Evolutionary conservation across 495 filamentous ascomycete species (phyloP), one percentile per base, ranked within the genome.

Genomic region (Penicillium cinerascens): DNA sequence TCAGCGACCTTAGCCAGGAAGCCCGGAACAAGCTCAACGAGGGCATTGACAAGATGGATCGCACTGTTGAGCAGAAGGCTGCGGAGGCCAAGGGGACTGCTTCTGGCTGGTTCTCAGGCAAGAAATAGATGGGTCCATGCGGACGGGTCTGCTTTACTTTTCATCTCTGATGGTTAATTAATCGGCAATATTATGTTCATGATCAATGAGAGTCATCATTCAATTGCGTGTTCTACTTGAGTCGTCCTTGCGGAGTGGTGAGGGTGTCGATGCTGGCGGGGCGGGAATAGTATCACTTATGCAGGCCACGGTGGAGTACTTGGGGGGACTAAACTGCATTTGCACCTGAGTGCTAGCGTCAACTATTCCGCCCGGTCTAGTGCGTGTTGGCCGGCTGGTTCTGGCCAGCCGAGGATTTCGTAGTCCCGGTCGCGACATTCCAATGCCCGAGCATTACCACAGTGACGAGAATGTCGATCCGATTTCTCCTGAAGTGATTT

Each of bases 51-150:
- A 70, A 73, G 44, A 62, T 79, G 23, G 90, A 93, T 66, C 80
- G 81, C 52, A 89, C 84, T 60, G 80, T 95, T 21, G 88, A 91
- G 74, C 75, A 85, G 58, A 83, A 84, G 59, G 82, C 91, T 11
- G 67, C 82, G 6, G 87, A 92, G 67, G 86, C 89, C 9, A 95
- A 95, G 82, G 80, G 83, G 46, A 81, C 81, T 17, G 69, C 93
- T 51, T 85, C 84, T 23, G 82, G 85, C 47, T 96, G 90, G 91
- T 92, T 95, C 55, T 84, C 88, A 29, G 61, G 74, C 33, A 82
- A 81, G 66, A 80, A 84, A 66, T 87, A 82, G 63, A 44, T 27
- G 37, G 21, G 29, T 17, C 1, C 26, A 17, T 11, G 27, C 11
- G 43, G 29, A 33, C 4, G 42, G 5, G n/a, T 18, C 33, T 23